These are phyloP conservation scores for Panellus pusillus DNA, from an alignment of 768 basidiomycete genomes.

Conservation along the genomic window DNA sequence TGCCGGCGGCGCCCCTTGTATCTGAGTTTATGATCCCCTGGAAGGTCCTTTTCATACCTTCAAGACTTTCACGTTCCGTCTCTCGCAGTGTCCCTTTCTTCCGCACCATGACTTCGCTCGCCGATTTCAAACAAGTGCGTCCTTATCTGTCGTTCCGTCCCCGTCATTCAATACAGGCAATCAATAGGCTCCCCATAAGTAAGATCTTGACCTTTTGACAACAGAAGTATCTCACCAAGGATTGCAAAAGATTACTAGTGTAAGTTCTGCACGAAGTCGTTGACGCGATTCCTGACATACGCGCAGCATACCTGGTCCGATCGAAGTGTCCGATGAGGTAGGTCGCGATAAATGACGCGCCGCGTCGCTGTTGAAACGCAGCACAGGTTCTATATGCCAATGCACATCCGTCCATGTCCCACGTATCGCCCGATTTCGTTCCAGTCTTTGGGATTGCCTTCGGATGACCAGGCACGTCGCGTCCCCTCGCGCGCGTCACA, in stretches of 20 bases:
- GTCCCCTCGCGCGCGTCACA: not conserved
- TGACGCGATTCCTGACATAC: slow-evolving; percentile 12
- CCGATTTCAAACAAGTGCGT: slow-evolving; percentile 34
- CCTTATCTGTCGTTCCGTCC: slow-evolving; percentile 17
- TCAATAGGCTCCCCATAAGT: slow-evolving; percentile 50
- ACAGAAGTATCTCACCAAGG: slow-evolving; percentile 16
- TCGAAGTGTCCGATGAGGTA: slow-evolving; percentile 56
- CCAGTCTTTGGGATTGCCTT: slow-evolving; percentile 88
- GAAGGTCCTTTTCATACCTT: too few relatives aligned
- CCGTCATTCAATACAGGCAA: slow-evolving; percentile 17
- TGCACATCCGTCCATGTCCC: slow-evolving; percentile 88
- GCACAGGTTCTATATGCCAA: slow-evolving; percentile 84
- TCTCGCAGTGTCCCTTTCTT: not conserved
- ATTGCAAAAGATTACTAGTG: slow-evolving; percentile 48
- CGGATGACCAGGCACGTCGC: slow-evolving; percentile 69
- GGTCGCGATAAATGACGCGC: slow-evolving; percentile 13
- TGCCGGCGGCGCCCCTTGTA: too few relatives aligned
- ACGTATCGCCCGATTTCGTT: slow-evolving; percentile 87
- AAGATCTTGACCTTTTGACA: slow-evolving; percentile 23
- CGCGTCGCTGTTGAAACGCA: slow-evolving; percentile 6
- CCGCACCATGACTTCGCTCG: slow-evolving; percentile 25
- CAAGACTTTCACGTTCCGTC: not conserved
- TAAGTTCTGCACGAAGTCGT: slow-evolving; percentile 28
- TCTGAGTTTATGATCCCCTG: too few relatives aligned
- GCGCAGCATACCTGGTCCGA: slow-evolving; percentile 60